Evolutionary conservation across 345 rosid genomes (phyloP), one percentile per base, ranked within the genome.

Genomic region (Streptanthus diversifolius): DNA sequence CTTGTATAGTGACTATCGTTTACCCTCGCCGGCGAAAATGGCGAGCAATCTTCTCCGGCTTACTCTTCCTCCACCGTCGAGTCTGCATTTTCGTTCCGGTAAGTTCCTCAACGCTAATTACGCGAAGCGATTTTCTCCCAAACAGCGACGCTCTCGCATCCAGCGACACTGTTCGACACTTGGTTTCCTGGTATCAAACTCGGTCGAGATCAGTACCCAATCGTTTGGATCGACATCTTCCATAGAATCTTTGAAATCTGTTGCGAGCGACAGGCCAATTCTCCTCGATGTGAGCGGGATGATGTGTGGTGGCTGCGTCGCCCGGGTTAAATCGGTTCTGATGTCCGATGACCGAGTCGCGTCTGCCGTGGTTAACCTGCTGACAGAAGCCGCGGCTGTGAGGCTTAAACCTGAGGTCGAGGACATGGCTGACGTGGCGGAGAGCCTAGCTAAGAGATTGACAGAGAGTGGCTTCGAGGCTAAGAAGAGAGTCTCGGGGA

Each of bases 251-350:
- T 22, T 68, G n/a, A 72, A 68, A 37, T 49, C 55, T 8, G 35
- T 76, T 13, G 25, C 76, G 10, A 68, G 72, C 19, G 84, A 85
- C 45, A 70, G 80, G 37, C 85, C 85, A 1, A 56, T 89, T 54
- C 90, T 91, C 33, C 93, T 91, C 35, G 89, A 88, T 48, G 95
- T 95, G 61, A 70, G 77, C 45, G 96, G 96, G 53, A 91, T 91
- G 96, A 91, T 95, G 96, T 95, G 96, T 70, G 98, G 97, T 35
- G 88, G 89, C 19, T 93, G 98, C 61, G 97, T 88, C 5, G 81
- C 95, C 10, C 90, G 97, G 22, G 97, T 93, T 76, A 88, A 84
- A 59, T 85, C 93, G 25, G 68, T 93, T 24, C 72, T 91, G 64
- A 80, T 89, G 36, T 66, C 95, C 36, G 98, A 89, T 73, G 84